Evolutionary conservation across 2,329 filamentous ascomycete genomes (phyloP), one percentile per base, ranked within the genome.

Genomic region (Xylaria sp.): DNA sequence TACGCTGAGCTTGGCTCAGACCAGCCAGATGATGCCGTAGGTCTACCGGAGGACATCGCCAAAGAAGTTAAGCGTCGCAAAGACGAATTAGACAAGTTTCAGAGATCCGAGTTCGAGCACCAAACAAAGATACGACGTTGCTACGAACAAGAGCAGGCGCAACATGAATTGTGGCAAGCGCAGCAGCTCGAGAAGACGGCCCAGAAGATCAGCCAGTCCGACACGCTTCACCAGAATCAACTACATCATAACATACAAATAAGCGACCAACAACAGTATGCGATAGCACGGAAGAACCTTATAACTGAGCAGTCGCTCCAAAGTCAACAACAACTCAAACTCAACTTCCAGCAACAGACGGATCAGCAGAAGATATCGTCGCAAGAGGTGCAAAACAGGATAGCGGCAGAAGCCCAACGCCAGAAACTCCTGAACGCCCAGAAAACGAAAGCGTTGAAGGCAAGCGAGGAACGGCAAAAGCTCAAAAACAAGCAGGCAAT

Each of bases 141-240:
- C 15, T 44, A 57, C 33, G 62, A 65, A 43, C 29, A 61, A 49
- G 51, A 55, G 4, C 51, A 64, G 38, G 46, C 23, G 43, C 35
- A 48, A n/a, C 43, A 56, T 61, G 37, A 63, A 44, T 27, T 17
- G 4, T 47, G 60, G 55, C 19, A 44, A 58, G 46, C 13, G 15
- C 54, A 54, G 5, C 27, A 59, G 70, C 77, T 73, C 4, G 75
- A 71, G 35, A 70, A 60, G 61, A 74, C 78, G 8, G 73, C 64
- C 48, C 71, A 74, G 13, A 80, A 68, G 23, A 33, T 57, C 13
- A 27, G 38, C 27, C 11, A 58, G 3, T 41, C 49, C 3, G 21
- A 41, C 9, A 44, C 56, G 31, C 29, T 54, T 10, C 62, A 64
- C 38, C 31, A 49, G 19, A 33, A 7, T 4, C 25, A 33, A 15